phyloP scores from a whole-genome alignment of 495 filamentous ascomycete species.

The Talaromyces stipitatus region DNA sequence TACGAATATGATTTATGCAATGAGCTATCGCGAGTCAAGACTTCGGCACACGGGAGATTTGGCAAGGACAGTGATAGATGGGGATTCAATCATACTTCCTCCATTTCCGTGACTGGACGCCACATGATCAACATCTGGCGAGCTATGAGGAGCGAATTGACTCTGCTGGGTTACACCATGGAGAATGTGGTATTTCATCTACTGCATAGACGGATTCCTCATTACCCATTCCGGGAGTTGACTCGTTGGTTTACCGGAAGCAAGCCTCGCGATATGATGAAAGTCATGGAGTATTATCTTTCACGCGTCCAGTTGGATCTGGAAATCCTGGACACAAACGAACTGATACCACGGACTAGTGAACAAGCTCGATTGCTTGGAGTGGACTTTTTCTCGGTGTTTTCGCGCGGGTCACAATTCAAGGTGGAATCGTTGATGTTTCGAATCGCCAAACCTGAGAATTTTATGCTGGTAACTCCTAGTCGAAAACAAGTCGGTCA shows the following conservation, averaged over 20 bases:
- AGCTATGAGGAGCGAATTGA: constrained; percentile 86
- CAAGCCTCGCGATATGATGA: constrained; percentile 59
- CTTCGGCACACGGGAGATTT: constrained; percentile 69
- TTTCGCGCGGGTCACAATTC: constrained; percentile 90
- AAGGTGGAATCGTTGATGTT: constrained; percentile 99
- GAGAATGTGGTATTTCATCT: constrained; percentile 96
- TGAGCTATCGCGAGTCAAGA: constrained; percentile 83
- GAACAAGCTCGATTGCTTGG: constrained; percentile 91
- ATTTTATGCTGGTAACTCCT: constrained; percentile 83
- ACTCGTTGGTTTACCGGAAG: constrained; percentile 72
- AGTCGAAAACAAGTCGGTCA: constrained; percentile 84
- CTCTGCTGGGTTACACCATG: constrained; percentile 87
- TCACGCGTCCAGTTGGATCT: constrained; percentile 74
- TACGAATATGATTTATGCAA: constrained; percentile 88
- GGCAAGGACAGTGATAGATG: constrained; percentile 82
- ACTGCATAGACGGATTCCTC: constrained; percentile 82
- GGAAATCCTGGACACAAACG: constrained; percentile 86
- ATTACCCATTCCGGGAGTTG: constrained; percentile 70
- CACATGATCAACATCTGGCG: constrained; percentile 98
- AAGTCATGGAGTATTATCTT: constrained; percentile 71
- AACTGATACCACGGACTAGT: constrained; percentile 80
- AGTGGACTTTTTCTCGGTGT: constrained; percentile 93
- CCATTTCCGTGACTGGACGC: constrained; percentile 78
- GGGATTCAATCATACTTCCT: constrained; percentile 88
- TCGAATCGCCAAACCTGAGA: constrained; percentile 94